Evolutionary conservation across 2,329 filamentous ascomycete genomes (phyloP).

Genomic region (Alternaria conjuncta): DNA sequence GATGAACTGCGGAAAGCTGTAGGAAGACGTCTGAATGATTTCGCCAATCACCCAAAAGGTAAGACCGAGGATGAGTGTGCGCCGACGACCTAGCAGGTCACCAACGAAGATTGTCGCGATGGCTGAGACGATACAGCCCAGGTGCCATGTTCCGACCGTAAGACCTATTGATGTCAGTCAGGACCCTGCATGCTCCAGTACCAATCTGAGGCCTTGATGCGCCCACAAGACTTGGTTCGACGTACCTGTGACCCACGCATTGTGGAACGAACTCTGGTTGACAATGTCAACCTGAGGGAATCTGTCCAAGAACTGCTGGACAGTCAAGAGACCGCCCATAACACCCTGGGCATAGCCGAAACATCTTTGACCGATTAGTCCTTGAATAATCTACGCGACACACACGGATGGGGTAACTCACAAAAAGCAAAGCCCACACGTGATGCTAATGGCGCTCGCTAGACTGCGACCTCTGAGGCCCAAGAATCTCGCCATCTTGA

Average conservation of each 20-base stretch:
- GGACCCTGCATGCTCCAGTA: background rate
- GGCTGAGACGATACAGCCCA: constrained; percentile 66
- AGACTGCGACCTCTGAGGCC: constrained; percentile 28
- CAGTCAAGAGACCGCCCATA: constrained; percentile 71
- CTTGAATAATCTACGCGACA: background rate
- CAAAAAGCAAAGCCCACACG: constrained; percentile 39
- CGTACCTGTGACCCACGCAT: constrained; percentile 36
- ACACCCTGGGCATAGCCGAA: constrained; percentile 72
- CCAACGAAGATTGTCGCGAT: constrained; percentile 58
- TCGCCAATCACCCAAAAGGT: constrained; percentile 58
- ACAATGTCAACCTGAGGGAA: constrained; percentile 39
- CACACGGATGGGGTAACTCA: constrained; percentile 11
- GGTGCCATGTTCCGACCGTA: constrained; percentile 39
- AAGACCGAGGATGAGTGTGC: constrained; percentile 57
- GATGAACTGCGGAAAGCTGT: constrained; percentile 57
- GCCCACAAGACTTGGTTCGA: background rate
- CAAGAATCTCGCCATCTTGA: constrained; percentile 30
- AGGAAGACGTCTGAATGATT: constrained; percentile 57
- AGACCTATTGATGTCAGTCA: constrained; percentile 26
- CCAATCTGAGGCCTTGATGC: background rate
- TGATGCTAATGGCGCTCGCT: constrained; percentile 29
- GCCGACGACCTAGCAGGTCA: constrained; percentile 57
- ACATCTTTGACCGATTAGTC: constrained; percentile 40
- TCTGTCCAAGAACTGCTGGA: constrained; percentile 62
- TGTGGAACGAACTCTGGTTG: constrained; percentile 23